Evolutionary conservation across 768 basidiomycete species (phyloP).

Genomic region (Tricholoma bakamatsutake): DNA sequence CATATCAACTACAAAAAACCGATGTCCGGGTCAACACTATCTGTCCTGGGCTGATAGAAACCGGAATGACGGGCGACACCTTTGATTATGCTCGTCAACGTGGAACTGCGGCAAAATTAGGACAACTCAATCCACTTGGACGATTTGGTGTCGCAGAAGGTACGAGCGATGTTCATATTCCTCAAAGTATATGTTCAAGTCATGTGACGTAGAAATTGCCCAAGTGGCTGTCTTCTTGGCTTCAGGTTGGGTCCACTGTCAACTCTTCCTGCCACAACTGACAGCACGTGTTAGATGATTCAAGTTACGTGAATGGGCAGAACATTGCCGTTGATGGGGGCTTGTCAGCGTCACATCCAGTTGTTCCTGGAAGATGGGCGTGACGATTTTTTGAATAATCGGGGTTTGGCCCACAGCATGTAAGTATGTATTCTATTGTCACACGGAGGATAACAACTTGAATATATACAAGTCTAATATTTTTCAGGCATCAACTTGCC

Average conservation of each 20-base stretch:
- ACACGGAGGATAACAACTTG: too few relatives aligned
- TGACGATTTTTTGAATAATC: slow-evolving; percentile 20
- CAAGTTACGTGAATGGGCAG: slow-evolving; percentile 91
- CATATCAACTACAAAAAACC: slow-evolving; percentile 73
- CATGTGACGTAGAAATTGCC: slow-evolving; percentile 63
- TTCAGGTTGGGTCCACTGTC: slow-evolving; percentile 50
- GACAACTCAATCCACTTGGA: slow-evolving; percentile 78
- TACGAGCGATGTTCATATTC: slow-evolving; percentile 21
- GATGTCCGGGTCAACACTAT: slow-evolving; percentile 87
- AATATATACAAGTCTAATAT: too few relatives aligned
- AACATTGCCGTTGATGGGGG: slow-evolving; percentile 86
- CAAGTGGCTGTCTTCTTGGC: slow-evolving; percentile 82
- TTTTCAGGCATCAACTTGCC: too few relatives aligned
- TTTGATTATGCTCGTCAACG: slow-evolving; percentile 75
- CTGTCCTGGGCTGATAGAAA: slow-evolving; percentile 91
- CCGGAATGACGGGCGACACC: slow-evolving; percentile 77
- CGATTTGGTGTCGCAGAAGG: slow-evolving; percentile 81
- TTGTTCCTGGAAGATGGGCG: slow-evolving; percentile 70
- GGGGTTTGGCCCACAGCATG: neutral
- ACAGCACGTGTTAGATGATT: slow-evolving; percentile 53
- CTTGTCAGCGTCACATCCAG: slow-evolving; percentile 71
- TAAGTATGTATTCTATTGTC: too few relatives aligned
- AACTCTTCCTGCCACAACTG: neutral
- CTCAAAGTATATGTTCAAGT: neutral
- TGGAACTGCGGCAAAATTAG: slow-evolving; percentile 72